Evolutionary conservation across 1,139 yeast genomes (phyloP).

Genomic region (Magnusiomyces suaveolens): DNA sequence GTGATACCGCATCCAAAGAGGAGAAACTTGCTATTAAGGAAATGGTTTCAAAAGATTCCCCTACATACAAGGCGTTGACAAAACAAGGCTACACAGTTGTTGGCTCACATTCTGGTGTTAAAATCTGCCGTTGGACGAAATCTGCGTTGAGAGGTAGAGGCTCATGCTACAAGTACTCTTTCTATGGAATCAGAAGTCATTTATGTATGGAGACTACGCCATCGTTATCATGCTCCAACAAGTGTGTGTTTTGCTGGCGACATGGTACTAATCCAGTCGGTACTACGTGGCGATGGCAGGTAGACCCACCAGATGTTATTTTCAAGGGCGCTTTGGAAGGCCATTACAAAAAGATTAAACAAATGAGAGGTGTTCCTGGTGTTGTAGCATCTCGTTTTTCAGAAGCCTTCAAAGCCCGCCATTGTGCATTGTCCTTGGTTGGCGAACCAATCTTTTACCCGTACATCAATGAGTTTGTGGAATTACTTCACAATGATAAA

Average conservation of each 20-base stretch:
- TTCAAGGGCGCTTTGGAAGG: constrained; percentile 80
- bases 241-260: constrained; percentile 96
- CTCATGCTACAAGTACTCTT: constrained; percentile 85
- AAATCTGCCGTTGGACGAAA: constrained; percentile 94
- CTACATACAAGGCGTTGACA: constrained; percentile 78
- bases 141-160: constrained; percentile 91
- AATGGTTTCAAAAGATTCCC: constrained; percentile 87
- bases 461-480: constrained; percentile 73
- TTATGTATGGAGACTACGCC: constrained; percentile 96
- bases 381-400: constrained; percentile 81
- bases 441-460: constrained; percentile 95
- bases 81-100: constrained; percentile 91
- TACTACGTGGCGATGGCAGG: constrained; percentile 93
- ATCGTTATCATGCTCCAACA: constrained; percentile 83
- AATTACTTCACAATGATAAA: constrained; percentile 63
- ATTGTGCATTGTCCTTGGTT: constrained; percentile 84
- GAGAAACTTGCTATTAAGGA: constrained; percentile 37
- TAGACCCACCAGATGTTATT: constrained; percentile 78
- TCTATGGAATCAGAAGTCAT: constrained; percentile 83
- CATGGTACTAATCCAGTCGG: constrained; percentile 97
- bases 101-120: constrained; percentile 95
- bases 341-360: constrained; percentile 84
- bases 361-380: constrained; percentile 93
- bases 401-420: constrained; percentile 80
- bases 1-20: constrained; percentile 21